Percentiles rank a stretch among this genome's conserved stretches.
Evolutionary conservation across 2,329 filamentous ascomycete species (phyloP).

Genomic region (Fusarium tupiense): DNA sequence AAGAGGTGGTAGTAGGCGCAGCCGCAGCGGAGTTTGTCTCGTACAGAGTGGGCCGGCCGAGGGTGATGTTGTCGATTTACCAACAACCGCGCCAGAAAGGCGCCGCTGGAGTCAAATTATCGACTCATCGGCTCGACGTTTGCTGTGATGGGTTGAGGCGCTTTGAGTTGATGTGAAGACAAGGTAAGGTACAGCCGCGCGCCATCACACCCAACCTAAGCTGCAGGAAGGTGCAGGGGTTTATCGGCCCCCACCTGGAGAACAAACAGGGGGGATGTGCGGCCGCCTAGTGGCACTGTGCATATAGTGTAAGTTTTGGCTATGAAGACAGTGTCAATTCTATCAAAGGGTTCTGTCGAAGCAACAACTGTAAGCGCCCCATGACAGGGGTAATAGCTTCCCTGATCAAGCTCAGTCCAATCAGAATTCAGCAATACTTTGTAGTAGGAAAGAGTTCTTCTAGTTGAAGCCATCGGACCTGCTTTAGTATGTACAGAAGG

Average conservation of each 20-base stretch:
- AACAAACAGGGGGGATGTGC: conserved; percentile 1
- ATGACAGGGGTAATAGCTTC: conserved; percentile 27
- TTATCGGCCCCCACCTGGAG: conserved; percentile 30
- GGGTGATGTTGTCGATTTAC: conserved; percentile 9
- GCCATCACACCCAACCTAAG: conserved; percentile 32
- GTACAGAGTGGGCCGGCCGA: conserved; percentile 30
- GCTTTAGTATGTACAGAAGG: conserved; percentile 32
- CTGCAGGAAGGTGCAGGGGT: conserved; percentile 31
- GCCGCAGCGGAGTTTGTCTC: conserved; percentile 24
- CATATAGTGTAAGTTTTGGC: background rate
- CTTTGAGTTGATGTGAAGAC: conserved; percentile 37
- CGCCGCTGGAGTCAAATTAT: conserved; percentile 20
- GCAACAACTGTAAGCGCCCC: conserved; percentile 31
- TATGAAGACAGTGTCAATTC: conserved; percentile 21
- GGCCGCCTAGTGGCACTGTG: conserved; percentile 33
- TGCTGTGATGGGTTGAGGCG: conserved; percentile 35
- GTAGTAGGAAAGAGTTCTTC: conserved; percentile 30
- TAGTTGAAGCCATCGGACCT: conserved; percentile 30
- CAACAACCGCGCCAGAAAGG: conserved; percentile 20
- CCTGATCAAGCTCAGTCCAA: conserved; percentile 15
- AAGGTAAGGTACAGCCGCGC: conserved; percentile 40
- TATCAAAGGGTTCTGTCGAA: background rate
- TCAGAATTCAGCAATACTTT: conserved; percentile 28
- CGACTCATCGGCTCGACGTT: conserved; percentile 16
- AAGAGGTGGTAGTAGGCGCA: conserved; percentile 21